Conservation (phyloP, 805 yeast species). For the Teunomyces lycoperdinae region DNA sequence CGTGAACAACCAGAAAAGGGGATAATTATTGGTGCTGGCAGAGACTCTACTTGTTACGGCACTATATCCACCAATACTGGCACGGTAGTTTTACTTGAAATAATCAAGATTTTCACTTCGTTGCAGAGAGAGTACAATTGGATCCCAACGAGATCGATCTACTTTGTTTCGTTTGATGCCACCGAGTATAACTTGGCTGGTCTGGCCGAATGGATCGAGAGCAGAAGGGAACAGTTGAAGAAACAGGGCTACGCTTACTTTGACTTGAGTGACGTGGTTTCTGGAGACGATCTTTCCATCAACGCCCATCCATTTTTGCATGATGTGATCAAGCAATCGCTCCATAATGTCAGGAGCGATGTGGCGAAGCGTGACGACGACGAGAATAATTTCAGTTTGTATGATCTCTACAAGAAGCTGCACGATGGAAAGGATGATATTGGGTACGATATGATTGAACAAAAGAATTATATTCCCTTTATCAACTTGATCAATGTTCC, state of each 20-base stretch:
- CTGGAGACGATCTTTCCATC: constrained; percentile 52
- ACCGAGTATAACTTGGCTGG: constrained; percentile 81
- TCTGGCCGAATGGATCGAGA: constrained; percentile 71
- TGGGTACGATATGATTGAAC: constrained; percentile 35
- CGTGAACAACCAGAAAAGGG: constrained; percentile 74
- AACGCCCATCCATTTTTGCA: constrained; percentile 66
- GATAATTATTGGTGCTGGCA: constrained; percentile 74
- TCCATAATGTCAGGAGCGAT: constrained; percentile 25
- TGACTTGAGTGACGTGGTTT: constrained; percentile 66
- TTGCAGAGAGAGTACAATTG: constrained; percentile 66
- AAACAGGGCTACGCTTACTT: constrained; percentile 67
- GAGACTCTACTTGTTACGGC: constrained; percentile 80
- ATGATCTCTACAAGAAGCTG: constrained; percentile 25
- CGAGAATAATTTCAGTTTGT: constrained; percentile 15
- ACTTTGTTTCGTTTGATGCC: constrained; percentile 83
- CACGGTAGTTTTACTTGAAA: constrained; percentile 65
- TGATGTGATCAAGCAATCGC: constrained; percentile 41
- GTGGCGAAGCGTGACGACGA: constrained; percentile 11
- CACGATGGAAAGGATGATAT: constrained; percentile 21
- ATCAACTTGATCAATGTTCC: constrained; percentile 66
- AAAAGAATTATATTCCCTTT: constrained; percentile 70
- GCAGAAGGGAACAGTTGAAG: constrained; percentile 48
- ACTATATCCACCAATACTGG: constrained; percentile 72
- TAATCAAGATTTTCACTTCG: constrained; percentile 64
- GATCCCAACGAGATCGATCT: constrained; percentile 79